Conservation (phyloP, 106 monocot genomes). For the Dendrobium chrysotoxum region DNA sequence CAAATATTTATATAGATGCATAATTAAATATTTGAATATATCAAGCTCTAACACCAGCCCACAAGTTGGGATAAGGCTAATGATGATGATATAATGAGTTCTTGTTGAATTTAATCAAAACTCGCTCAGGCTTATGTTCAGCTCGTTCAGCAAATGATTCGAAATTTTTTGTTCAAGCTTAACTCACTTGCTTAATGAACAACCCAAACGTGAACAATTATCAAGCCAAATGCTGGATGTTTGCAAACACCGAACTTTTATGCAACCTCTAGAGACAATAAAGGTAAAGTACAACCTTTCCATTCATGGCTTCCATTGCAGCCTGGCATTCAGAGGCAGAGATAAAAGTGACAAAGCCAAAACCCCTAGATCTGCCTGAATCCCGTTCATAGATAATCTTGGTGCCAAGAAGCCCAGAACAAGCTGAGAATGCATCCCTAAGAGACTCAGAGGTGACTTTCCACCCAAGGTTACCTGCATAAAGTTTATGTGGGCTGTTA, state of each 20-base stretch:
- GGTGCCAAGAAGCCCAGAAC: conserved; percentile 58
- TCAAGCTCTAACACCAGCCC: no score
- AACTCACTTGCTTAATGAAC: not conserved
- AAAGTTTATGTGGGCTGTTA: conserved; percentile 76
- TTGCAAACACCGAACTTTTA: not conserved
- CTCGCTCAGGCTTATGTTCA: not conserved
- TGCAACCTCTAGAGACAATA: not conserved
- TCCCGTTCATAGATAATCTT: conserved; percentile 73
- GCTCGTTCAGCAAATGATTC: not conserved
- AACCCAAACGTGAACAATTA: not conserved
- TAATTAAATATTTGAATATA: no score
- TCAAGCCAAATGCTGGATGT: not conserved
- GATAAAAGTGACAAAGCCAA: conserved; percentile 65
- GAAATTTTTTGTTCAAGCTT: not conserved
- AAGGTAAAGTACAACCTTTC: conserved; percentile 42
- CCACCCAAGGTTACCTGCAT: conserved; percentile 87
- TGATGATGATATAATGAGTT: no score
- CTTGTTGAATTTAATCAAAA: not conserved
- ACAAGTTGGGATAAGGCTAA: no score
- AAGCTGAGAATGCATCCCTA: conserved; percentile 38
- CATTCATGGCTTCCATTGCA: conserved; percentile 68
- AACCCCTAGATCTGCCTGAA: conserved; percentile 77
- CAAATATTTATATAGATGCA: no score
- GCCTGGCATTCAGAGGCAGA: conserved; percentile 48
- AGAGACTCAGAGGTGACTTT: conserved; percentile 48